Base-by-base conservation (phyloP, 345 rosid species). In the Arabis hirsuta region DNA sequence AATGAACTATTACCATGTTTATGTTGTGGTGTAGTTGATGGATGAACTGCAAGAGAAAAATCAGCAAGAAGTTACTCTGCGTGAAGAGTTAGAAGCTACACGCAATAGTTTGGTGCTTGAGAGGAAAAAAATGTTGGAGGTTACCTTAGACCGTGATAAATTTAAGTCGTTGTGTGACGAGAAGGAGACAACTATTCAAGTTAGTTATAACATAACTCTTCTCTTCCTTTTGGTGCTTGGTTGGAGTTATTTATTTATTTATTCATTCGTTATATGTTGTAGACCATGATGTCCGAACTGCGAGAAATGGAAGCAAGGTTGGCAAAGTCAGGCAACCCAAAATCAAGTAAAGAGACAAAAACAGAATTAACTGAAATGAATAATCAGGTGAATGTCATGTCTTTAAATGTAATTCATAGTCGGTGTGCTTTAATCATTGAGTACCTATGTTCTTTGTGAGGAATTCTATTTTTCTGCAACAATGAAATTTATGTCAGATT, bases 31-130 rank as follows among this genome's bases (percentile, higher is more conserved):
- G 24, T 76, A 94, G 98, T 79, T 91, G 72, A 55, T 74, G 71
- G 90, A 87, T 69, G 95, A 91, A 74, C 55, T 91, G 82, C 87
- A 76, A 34, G 96, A 84, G 70, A 91, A 86, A 80, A 82, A 76
- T 72, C 78, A 67, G 36, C 84, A 82, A 80, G 95, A 88, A 76
- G 72, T 61, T 32, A 76, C 79, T 69, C 54, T 90, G 79, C 95
- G 76, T 73, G 95, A 87, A 78, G 92, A 91, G 76, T 69, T 89
- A 81, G 88, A 87, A 67, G 62, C 77, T 65, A 46, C 87, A 79
- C 80, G 80, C 82, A 88, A 71, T 70, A 71, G 82, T 69, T 82
- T 87, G 81, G 90, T 82, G 78, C 69, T 67, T 62, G 97, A 87
- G 80, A 82, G 82, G 86, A 84, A 87, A 69, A 86, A 79, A 59